Evolutionary conservation across 2,329 filamentous ascomycete genomes (phyloP), one percentile per base, ranked within the genome.

Genomic region (Penicillium sp.): DNA sequence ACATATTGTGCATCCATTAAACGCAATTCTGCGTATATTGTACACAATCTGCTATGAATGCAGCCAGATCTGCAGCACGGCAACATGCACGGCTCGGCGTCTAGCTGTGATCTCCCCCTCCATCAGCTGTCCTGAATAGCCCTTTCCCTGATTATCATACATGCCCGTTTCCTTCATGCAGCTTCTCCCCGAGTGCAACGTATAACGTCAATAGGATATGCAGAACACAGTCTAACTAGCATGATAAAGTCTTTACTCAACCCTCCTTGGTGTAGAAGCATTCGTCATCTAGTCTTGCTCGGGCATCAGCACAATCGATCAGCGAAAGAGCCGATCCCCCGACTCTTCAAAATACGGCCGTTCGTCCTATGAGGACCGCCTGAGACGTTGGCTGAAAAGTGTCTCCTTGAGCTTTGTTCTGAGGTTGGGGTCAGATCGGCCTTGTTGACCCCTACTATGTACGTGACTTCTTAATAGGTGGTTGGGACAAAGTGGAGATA

Each of bases 61-160:
- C 47, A 52, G 42, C 39, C 22, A 33, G 37, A 41, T 41, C 36
- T 46, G 33, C 34, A 22, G 14, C 29, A 45, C 37, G 46, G 16
- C 11, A 25, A 39, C 33, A 49, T 54, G 52, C 57, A 57, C 56
- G 56, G 52, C 49, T 57, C 49, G 50, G 39, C 38, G 30, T 45
- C 10, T 40, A 49, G 53, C 37, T 31, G 7, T 38, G 45, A 54
- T 54, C 50, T 50, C 51, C 46, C 54, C 54, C 50, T 57, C 56
- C 54, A 55, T 55, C 37, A 35, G 43, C 46, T 19, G 35, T 30
- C 40, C 41, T 35, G 33, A 42, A 38, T 41, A 36, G 46, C 19
- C 22, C 22, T 25, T 7, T 52, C 18, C 14, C 36, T 46, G 46
- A 41, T 46, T 44, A 39, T 44, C 31, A 34, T 47, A 30, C 28